These are phyloP conservation scores for Mortierella sp. DNA, from an alignment of 371 early-diverging fungal genomes.

Conservation along the genomic window DNA sequence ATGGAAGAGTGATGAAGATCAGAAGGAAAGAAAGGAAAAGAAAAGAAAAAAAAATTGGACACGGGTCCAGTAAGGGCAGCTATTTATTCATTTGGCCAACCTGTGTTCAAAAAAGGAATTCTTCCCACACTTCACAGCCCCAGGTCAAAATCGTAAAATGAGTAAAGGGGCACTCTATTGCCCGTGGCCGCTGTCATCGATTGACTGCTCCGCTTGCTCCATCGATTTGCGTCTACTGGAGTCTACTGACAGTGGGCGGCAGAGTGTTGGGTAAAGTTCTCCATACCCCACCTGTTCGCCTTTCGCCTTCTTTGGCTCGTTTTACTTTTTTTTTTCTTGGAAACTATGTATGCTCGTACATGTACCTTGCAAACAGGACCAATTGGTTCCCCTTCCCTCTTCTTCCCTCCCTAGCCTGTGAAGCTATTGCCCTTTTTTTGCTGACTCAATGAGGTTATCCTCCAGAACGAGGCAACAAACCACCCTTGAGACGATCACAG, in stretches of 20 bases:
- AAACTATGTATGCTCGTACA: background rate
- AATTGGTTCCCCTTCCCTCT: background rate
- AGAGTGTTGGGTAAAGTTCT: background rate
- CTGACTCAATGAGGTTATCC: conserved; percentile 12
- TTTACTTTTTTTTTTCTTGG: background rate
- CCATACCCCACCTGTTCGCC: background rate
- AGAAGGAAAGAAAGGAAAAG: conserved; percentile 1
- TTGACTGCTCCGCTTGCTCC: background rate
- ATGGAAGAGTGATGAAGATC: conserved; percentile 14
- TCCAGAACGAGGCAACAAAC: background rate
- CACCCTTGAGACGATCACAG: background rate
- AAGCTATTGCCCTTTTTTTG: background rate
- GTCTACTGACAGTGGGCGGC: background rate
- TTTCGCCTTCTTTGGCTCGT: too few relatives aligned
- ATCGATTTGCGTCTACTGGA: background rate
- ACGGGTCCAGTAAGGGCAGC: conserved; percentile 12
- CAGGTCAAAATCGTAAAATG: too few relatives aligned
- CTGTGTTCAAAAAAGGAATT: conserved; percentile 12
- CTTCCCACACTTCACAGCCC: conserved; percentile 14
- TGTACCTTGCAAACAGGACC: background rate
- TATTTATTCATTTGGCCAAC: background rate
- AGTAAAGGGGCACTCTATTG: background rate
- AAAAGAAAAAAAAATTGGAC: conserved; percentile 19
- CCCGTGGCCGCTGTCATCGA: background rate
- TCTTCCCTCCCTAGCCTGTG: background rate